A percentile compares a stretch with the other conserved stretches of the same genome.
phyloP scores from a whole-genome alignment of 352 stramenopile species.

The Pythium insidiosum region DNA sequence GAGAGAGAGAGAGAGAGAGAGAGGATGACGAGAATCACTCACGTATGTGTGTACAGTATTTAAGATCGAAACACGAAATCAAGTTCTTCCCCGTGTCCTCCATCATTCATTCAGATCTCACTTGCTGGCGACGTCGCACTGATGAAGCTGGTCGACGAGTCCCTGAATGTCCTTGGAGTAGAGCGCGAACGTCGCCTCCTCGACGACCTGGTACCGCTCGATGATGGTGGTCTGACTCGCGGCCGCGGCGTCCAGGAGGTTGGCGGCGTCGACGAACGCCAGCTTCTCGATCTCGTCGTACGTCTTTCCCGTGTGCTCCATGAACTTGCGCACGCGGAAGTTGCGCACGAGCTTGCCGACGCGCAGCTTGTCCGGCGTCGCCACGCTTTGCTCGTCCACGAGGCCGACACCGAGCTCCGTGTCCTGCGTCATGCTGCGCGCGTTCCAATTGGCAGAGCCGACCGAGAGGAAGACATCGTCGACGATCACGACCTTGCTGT shows the following conservation, averaged over 20 bases:
- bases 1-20: too few species aligned
- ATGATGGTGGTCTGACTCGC: too few species aligned
- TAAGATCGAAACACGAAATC: too few species aligned
- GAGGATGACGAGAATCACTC: too few species aligned
- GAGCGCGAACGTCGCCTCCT: too few species aligned
- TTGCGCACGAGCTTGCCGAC: conserved; percentile 6
- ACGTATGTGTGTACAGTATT: too few species aligned
- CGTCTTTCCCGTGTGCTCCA: conserved; percentile 9
- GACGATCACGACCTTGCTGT: conserved; percentile 39
- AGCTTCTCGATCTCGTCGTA: conserved; percentile 8
- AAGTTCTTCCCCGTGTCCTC: too few species aligned
- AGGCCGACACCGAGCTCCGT: conserved; percentile 14
- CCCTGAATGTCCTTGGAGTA: too few species aligned
- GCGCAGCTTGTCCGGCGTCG: conserved; percentile 3
- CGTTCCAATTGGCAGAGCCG: conserved; percentile 23
- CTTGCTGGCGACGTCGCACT: too few species aligned
- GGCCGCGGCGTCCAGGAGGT: conserved; percentile 9
- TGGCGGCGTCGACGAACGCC: conserved; percentile 16
- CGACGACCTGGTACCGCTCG: too few species aligned
- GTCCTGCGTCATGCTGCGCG: conserved; percentile 23
- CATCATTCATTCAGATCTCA: too few species aligned
- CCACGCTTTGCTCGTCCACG: neutral
- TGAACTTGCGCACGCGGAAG: conserved; percentile 13
- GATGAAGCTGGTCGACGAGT: too few species aligned
- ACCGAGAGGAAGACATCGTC: conserved; percentile 22